Conservation (phyloP, 2,329 filamentous ascomycete species). For the Trichoderma atrobrunneum region DNA sequence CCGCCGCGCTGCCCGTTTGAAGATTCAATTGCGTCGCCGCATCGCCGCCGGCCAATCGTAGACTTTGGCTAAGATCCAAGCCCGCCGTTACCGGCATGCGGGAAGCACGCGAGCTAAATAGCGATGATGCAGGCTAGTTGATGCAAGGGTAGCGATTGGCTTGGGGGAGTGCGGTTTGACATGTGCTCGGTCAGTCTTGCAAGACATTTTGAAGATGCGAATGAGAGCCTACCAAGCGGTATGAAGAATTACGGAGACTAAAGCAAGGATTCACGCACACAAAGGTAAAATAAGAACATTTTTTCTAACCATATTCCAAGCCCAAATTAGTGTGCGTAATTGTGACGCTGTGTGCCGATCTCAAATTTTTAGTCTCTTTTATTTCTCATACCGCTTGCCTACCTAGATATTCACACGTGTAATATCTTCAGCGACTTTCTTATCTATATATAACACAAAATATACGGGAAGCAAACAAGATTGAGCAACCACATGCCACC, state of each 20-base stretch:
- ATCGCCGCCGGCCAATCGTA: constrained; percentile 10
- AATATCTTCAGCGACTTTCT: neutral
- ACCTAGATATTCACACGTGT: neutral
- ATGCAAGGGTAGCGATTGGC: neutral
- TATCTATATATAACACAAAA: neutral
- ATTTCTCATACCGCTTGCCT: too few relatives aligned
- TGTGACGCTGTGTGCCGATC: too few relatives aligned
- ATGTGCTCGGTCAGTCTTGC: neutral
- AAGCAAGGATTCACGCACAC: too few relatives aligned
- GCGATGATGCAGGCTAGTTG: neutral
- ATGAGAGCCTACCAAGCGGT: too few relatives aligned
- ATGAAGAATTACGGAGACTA: too few relatives aligned
- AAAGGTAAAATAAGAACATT: too few relatives aligned
- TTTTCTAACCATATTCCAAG: too few relatives aligned
- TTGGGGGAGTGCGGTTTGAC: neutral
- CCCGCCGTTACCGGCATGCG: constrained; percentile 14
- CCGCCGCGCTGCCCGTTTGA: constrained; percentile 1
- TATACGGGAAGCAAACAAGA: neutral
- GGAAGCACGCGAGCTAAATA: neutral
- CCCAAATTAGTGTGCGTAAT: too few relatives aligned
- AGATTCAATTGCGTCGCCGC: constrained; percentile 20
- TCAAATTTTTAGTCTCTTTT: too few relatives aligned
- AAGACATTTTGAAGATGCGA: neutral
- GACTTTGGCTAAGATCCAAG: neutral
- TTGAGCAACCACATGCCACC: neutral